These are phyloP conservation scores for Nymphaea colorata DNA, from an alignment of 164 flowering plant species.

Conservation along the genomic window DNA sequence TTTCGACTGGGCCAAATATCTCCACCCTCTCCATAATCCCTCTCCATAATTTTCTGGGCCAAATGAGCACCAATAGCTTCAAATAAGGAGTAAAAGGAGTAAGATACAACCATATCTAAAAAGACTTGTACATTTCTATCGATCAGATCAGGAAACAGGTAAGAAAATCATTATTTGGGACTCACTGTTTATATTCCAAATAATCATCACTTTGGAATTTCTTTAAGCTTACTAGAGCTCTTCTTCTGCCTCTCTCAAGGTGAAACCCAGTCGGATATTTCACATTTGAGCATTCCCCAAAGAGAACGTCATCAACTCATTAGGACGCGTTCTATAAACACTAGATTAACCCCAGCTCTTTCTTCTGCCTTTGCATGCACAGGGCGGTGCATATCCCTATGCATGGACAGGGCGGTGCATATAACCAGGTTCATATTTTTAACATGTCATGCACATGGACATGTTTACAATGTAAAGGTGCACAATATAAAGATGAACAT, in stretches of 20 bases:
- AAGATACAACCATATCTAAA: too few species aligned
- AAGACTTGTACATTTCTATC: too few species aligned
- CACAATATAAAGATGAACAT: too few species aligned
- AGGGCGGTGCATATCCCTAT: too few species aligned
- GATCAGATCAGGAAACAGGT: too few species aligned
- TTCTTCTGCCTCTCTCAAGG: slow-evolving; percentile 84
- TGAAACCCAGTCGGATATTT: slow-evolving; percentile 87
- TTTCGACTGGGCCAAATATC: slow-evolving; percentile 73
- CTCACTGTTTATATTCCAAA: slow-evolving; percentile 79
- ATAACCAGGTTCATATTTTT: too few species aligned
- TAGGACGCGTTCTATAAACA: too few species aligned
- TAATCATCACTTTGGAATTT: slow-evolving; percentile 74
- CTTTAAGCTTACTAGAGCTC: slow-evolving; percentile 57
- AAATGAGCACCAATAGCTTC: slow-evolving; percentile 98
- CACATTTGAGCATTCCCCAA: slow-evolving; percentile 74
- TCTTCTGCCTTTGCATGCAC: too few species aligned
- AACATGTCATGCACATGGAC: too few species aligned
- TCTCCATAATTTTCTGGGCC: slow-evolving; percentile 98
- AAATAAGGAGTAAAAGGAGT: slow-evolving; percentile 4
- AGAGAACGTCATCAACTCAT: slow-evolving; percentile 73
- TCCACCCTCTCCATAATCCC: slow-evolving; percentile 97
- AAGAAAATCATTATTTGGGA: not conserved
- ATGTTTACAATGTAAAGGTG: too few species aligned
- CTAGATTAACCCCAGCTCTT: too few species aligned
- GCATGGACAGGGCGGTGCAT: too few species aligned